phyloP scores from a whole-genome alignment of 2,329 filamentous ascomycete species.

The Pseudogymnoascus verrucosus region DNA sequence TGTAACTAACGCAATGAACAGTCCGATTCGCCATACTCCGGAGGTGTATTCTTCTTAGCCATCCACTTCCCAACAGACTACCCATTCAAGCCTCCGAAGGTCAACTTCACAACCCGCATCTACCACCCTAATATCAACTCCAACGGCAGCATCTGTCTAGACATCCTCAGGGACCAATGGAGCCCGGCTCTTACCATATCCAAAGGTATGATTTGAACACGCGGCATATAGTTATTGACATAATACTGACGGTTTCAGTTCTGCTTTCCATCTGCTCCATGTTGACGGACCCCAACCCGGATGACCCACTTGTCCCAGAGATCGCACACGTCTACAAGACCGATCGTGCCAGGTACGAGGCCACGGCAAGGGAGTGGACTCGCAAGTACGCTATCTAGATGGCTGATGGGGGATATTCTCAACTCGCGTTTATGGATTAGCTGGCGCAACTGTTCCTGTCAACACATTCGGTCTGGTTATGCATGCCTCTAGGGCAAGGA shows the following conservation, averaged over 20 bases:
- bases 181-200: conserved; percentile 96
- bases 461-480: conserved; percentile 11
- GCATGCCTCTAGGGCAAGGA: conserved; percentile 9
- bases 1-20: conserved; percentile 32
- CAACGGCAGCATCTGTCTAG: conserved; percentile 97
- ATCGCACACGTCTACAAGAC: conserved; percentile 99
- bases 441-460: conserved; percentile 14
- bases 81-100: conserved; percentile 99
- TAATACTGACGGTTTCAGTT: conserved; percentile 45
- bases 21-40: conserved; percentile 95
- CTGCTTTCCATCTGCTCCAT: conserved; percentile 98
- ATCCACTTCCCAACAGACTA: conserved; percentile 99
- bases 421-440: conserved; percentile 11
- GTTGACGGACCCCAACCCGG: conserved; percentile 98
- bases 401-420: conserved; percentile 7
- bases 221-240: not conserved
- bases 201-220: conserved; percentile 59
- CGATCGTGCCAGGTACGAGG: conserved; percentile 90
- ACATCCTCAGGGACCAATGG: conserved; percentile 98
- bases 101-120: conserved; percentile 99
- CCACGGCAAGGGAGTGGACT: conserved; percentile 95
- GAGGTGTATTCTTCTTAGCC: conserved; percentile 96
- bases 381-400: conserved; percentile 92
- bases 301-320: conserved; percentile 96
- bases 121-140: conserved; percentile 99